Conservation (phyloP, 2,329 filamentous ascomycete genomes). For the Xylaria sp. region DNA sequence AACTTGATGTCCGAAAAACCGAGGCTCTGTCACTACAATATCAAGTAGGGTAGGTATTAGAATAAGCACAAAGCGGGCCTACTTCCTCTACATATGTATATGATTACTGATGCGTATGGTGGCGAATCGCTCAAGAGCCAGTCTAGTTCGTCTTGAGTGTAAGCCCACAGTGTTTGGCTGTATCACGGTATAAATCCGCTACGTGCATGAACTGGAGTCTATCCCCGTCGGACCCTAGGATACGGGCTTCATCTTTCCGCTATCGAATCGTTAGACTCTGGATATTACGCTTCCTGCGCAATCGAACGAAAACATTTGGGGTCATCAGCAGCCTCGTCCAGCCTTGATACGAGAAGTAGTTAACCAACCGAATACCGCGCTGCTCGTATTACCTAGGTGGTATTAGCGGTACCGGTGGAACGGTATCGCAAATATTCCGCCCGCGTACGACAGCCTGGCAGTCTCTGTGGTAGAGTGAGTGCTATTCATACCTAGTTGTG, state of each 20-base stretch:
- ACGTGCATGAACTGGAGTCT: not conserved
- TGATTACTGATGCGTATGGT: too few species aligned
- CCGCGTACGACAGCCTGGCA: not conserved
- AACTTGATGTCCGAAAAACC: too few species aligned
- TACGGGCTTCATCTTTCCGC: not conserved
- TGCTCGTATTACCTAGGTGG: not conserved
- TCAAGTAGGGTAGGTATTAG: too few species aligned
- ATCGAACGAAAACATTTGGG: not conserved
- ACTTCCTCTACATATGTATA: too few species aligned
- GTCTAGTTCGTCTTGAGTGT: too few species aligned
- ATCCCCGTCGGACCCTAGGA: too few species aligned
- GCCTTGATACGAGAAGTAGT: not conserved
- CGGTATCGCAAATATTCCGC: not conserved
- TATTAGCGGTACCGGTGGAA: not conserved
- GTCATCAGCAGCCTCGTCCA: not conserved
- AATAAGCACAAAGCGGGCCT: too few species aligned
- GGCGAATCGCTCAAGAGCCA: too few species aligned
- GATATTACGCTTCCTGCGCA: not conserved
- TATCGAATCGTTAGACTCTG: not conserved
- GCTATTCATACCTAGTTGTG: conserved; percentile 14
- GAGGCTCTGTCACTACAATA: too few species aligned
- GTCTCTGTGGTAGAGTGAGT: not conserved
- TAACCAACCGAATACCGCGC: not conserved
- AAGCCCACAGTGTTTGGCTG: too few species aligned
- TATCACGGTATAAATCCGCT: not conserved